Conservation (phyloP, 2,329 filamentous ascomycete species). For the Dothistroma septosporum region DNA sequence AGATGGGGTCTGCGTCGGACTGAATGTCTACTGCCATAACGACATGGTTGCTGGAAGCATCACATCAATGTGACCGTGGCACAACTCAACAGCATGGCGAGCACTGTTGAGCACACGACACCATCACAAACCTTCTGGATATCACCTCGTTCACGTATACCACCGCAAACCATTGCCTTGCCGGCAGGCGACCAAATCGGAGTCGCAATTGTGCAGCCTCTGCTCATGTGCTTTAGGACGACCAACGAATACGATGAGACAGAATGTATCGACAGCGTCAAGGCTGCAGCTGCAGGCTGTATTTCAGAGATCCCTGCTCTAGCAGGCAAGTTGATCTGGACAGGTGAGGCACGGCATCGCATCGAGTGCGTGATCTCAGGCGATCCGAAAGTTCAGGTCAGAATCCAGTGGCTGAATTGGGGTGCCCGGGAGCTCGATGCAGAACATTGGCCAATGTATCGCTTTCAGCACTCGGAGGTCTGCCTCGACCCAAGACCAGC, state of each 20-base stretch:
- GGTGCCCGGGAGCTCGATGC: conserved; percentile 11
- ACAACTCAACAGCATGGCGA: background rate
- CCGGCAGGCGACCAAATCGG: conserved; percentile 17
- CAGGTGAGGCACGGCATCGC: conserved; percentile 9
- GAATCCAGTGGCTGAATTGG: conserved; percentile 10
- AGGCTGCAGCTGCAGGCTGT: conserved; percentile 7
- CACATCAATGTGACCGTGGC: background rate
- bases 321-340: conserved; percentile 10
- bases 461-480: conserved; percentile 6
- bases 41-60: background rate
- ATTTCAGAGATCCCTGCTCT: conserved; percentile 11
- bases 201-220: conserved; percentile 8
- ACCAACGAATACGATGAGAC: conserved; percentile 4
- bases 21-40: too few relatives aligned
- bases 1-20: background rate
- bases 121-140: conserved; percentile 11
- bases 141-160: conserved; percentile 6
- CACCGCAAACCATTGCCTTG: conserved; percentile 12
- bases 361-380: conserved; percentile 12
- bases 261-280: conserved; percentile 9
- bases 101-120: background rate
- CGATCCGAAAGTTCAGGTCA: conserved; percentile 10
- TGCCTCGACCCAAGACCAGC: conserved; percentile 5
- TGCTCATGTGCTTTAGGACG: conserved; percentile 12
- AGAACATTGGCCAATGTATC: conserved; percentile 11